Percentiles rank a stretch among this genome's conserved stretches.
These are phyloP conservation scores for Diaporthe capsici DNA, from an alignment of 2,329 filamentous ascomycete genomes.

Conservation along the genomic window DNA sequence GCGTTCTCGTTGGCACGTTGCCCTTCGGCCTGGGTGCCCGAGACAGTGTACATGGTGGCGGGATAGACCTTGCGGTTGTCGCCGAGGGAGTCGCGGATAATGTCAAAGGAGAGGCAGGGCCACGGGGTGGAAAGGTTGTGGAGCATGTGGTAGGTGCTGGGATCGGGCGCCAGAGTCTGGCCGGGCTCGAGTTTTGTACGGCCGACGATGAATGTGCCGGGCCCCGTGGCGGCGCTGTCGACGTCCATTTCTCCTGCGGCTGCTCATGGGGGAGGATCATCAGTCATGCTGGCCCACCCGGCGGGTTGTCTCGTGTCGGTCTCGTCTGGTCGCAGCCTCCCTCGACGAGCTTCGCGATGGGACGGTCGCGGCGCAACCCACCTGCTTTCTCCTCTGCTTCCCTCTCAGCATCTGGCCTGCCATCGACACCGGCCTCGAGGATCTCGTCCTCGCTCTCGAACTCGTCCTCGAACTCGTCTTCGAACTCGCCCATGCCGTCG, in stretches of 20 bases:
- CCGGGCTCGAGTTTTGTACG: slow-evolving; percentile 91
- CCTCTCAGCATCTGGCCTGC: slow-evolving; percentile 89
- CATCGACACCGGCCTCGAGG: slow-evolving; percentile 93
- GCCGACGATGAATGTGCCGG: slow-evolving; percentile 95
- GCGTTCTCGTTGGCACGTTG: slow-evolving; percentile 87
- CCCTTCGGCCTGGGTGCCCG: slow-evolving; percentile 91
- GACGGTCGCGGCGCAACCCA: slow-evolving; percentile 51
- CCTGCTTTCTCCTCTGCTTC: slow-evolving; percentile 88
- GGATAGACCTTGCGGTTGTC: slow-evolving; percentile 94
- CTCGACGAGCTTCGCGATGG: background rate
- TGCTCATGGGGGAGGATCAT: slow-evolving; percentile 40
- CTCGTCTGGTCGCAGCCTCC: background rate
- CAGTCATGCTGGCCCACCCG: background rate
- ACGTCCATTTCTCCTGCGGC: slow-evolving; percentile 82
- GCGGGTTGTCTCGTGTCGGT: background rate
- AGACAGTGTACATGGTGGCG: slow-evolving; percentile 93
- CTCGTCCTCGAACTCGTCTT: slow-evolving; percentile 95
- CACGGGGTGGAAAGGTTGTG: slow-evolving; percentile 94
- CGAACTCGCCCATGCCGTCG: slow-evolving; percentile 83
- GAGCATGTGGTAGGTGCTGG: slow-evolving; percentile 97
- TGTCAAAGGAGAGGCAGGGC: slow-evolving; percentile 97
- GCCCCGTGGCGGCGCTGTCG: slow-evolving; percentile 66
- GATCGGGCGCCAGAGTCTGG: slow-evolving; percentile 91
- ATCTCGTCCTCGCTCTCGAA: slow-evolving; percentile 93
- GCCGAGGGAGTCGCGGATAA: slow-evolving; percentile 87